Evolutionary conservation across 2,329 filamentous ascomycete genomes (phyloP).

Genomic region (Fusarium sp.): DNA sequence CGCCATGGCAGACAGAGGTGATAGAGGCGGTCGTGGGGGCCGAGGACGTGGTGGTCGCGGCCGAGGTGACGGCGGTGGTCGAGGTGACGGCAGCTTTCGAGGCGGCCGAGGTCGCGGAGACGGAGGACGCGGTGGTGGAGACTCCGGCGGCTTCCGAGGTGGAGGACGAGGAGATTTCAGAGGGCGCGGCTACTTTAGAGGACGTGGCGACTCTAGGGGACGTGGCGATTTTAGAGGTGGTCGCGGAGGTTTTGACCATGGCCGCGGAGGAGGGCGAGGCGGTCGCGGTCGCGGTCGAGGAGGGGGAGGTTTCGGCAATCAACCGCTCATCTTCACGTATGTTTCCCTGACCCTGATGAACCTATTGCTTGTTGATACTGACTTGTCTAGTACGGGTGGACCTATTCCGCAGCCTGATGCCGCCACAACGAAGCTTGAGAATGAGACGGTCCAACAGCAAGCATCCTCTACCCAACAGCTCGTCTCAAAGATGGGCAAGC

Average conservation of each 20-base stretch:
- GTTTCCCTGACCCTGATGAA: not conserved
- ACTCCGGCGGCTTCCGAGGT: constrained; percentile 28
- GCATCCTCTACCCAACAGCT: constrained; percentile 46
- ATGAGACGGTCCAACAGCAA: constrained; percentile 51
- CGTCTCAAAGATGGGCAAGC: constrained; percentile 51
- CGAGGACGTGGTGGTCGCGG: constrained; percentile 4
- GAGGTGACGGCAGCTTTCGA: constrained; percentile 30
- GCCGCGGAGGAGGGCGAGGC: constrained; percentile 41
- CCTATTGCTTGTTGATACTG: not conserved
- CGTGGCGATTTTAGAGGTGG: constrained; percentile 9
- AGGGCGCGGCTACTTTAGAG: constrained; percentile 26
- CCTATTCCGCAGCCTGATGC: constrained; percentile 39
- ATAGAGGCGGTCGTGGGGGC: constrained; percentile 41
- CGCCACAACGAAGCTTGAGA: constrained; percentile 52
- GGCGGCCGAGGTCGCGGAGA: constrained; percentile 35
- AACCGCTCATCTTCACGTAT: constrained; percentile 36
- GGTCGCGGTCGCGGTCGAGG: constrained; percentile 35
- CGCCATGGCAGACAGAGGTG: constrained; percentile 45
- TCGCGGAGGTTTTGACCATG: constrained; percentile 26
- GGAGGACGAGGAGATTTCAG: constrained; percentile 29
- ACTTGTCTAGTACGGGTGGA: constrained; percentile 39
- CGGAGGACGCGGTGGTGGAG: constrained; percentile 32
- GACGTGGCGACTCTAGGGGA: not conserved
- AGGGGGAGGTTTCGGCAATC: constrained; percentile 4
- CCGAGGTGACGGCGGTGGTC: constrained; percentile 17